These are phyloP conservation scores for Holtermannia corniformis DNA, from an alignment of 768 basidiomycete genomes.

Conservation along the genomic window DNA sequence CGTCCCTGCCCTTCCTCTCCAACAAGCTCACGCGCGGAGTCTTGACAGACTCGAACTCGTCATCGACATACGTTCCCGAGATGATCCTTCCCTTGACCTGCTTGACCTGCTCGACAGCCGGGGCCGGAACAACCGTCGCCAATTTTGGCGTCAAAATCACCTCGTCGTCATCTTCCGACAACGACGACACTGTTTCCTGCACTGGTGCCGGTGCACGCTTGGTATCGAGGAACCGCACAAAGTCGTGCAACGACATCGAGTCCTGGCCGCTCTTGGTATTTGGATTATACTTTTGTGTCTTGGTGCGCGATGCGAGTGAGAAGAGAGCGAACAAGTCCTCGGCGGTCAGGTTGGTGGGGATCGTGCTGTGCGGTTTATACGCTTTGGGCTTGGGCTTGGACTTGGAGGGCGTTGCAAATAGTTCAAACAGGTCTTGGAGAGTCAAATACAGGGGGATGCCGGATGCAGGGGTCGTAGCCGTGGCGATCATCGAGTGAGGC, in stretches of 20 bases:
- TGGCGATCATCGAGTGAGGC: neutral
- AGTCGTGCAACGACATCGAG: neutral
- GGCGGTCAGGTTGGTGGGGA: too few relatives aligned
- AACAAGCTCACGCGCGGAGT: too few relatives aligned
- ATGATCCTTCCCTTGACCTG: neutral
- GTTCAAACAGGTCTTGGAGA: neutral
- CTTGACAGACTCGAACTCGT: too few relatives aligned
- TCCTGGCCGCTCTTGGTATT: too few relatives aligned
- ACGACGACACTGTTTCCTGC: too few relatives aligned
- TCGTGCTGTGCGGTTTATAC: neutral
- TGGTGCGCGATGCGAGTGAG: too few relatives aligned
- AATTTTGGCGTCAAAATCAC: neutral
- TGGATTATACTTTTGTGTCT: too few relatives aligned
- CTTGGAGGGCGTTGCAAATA: too few relatives aligned
- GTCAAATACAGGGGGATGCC: neutral
- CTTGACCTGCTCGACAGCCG: neutral
- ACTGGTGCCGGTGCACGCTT: neutral
- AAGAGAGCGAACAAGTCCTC: too few relatives aligned
- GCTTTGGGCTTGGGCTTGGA: neutral
- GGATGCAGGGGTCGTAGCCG: neutral
- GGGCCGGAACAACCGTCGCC: neutral
- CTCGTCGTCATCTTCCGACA: neutral
- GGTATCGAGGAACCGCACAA: neutral
- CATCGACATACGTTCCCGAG: neutral
- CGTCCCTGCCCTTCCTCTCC: too few relatives aligned